phyloP scores from a whole-genome alignment of 1,139 yeast species.

The Saccharomyces hybrid region DNA sequence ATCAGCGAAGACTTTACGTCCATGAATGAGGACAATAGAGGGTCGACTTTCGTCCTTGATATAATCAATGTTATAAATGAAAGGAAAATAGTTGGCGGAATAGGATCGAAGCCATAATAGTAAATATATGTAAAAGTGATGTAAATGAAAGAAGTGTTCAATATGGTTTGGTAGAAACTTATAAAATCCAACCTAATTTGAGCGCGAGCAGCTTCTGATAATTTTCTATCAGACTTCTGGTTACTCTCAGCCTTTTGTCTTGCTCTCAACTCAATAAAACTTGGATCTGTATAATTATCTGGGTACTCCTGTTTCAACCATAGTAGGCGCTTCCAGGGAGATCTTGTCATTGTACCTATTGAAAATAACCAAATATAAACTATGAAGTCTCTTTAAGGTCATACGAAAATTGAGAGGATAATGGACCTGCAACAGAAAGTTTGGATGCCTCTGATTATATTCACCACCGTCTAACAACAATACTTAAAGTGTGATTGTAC shows the following conservation, averaged over 20 bases:
- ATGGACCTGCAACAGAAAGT: background rate
- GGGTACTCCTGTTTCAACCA: slow-evolving; percentile 85
- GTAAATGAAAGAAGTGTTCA: slow-evolving; percentile 30
- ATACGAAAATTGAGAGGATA: background rate
- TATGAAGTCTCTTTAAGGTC: background rate
- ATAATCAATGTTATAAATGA: slow-evolving; percentile 8
- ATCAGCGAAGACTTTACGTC: slow-evolving; percentile 54
- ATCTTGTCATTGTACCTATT: background rate
- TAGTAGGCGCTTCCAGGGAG: slow-evolving; percentile 70
- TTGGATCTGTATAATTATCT: slow-evolving; percentile 78
- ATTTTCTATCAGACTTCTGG: slow-evolving; percentile 10
- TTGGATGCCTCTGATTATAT: background rate
- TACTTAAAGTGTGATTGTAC: background rate
- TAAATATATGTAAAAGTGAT: slow-evolving; percentile 35
- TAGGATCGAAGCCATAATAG: slow-evolving; percentile 24
- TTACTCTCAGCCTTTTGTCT: slow-evolving; percentile 43
- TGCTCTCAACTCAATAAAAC: slow-evolving; percentile 70
- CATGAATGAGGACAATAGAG: slow-evolving; percentile 7
- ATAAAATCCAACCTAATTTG: slow-evolving; percentile 41
- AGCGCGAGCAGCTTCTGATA: slow-evolving; percentile 50
- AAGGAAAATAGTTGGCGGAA: slow-evolving; percentile 6
- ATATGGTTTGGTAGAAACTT: slow-evolving; percentile 22
- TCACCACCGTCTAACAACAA: background rate
- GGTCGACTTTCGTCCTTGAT: slow-evolving; percentile 11
- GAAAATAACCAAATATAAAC: background rate